Evolutionary conservation across 352 stramenopile genomes (phyloP).

Genomic region (Globisporangium canariense): DNA sequence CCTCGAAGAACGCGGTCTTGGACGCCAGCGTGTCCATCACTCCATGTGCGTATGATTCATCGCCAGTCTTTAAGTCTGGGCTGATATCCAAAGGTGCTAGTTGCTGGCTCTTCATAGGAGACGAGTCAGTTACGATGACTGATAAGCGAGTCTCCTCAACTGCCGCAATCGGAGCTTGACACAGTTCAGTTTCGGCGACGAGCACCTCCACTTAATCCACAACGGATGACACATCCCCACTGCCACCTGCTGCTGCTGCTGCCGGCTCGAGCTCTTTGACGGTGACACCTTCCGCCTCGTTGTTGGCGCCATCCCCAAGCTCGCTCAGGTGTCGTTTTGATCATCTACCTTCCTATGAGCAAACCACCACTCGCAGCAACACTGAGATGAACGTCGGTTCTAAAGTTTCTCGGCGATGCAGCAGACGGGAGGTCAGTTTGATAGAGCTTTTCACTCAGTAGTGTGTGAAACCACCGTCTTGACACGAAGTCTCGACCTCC

Average conservation of each 20-base stretch:
- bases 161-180: too few relatives aligned
- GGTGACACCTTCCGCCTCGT: neutral
- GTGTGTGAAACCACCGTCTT: too few relatives aligned
- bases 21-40: neutral
- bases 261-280: neutral
- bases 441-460: too few relatives aligned
- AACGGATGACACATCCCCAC: neutral
- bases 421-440: too few relatives aligned
- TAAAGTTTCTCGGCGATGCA: too few relatives aligned
- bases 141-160: neutral
- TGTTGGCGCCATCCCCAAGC: neutral
- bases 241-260: neutral
- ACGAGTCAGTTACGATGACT: too few relatives aligned
- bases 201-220: neutral
- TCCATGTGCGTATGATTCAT: neutral
- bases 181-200: neutral
- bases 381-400: too few relatives aligned
- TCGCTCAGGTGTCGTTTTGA: neutral
- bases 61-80: neutral
- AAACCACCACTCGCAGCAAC: too few relatives aligned
- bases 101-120: neutral
- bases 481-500: too few relatives aligned
- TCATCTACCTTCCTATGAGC: too few relatives aligned
- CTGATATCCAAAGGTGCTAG: neutral
- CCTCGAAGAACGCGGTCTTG: constrained; percentile 19